Percentiles rank a stretch among this genome's conserved stretches.
phyloP scores from a whole-genome alignment of 495 filamentous ascomycete genomes.

The Copromyces sp. region DNA sequence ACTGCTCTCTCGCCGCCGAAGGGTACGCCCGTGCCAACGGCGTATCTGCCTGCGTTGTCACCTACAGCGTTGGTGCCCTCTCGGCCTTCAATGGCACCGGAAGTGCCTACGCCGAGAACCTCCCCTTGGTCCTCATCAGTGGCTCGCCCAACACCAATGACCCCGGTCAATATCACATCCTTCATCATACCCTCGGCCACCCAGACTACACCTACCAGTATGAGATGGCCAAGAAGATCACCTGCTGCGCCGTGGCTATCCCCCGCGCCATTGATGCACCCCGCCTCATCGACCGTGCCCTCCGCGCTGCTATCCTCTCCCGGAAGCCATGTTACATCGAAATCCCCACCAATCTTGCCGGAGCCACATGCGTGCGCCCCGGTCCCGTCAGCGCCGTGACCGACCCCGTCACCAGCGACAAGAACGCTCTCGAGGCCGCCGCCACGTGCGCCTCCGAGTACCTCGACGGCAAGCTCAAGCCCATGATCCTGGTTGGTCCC shows the following conservation, averaged over 20 bases:
- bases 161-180: constrained; percentile 46
- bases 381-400: constrained; percentile 15
- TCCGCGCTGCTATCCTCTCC: constrained; percentile 62
- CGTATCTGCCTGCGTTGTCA: constrained; percentile 58
- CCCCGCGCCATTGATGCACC: constrained; percentile 56
- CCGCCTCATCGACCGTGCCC: constrained; percentile 62
- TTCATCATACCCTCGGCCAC: constrained; percentile 85
- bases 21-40: constrained; percentile 67
- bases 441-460: constrained; percentile 10
- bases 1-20: constrained; percentile 66
- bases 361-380: constrained; percentile 19
- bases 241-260: constrained; percentile 53
- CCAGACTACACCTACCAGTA: constrained; percentile 63
- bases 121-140: constrained; percentile 69
- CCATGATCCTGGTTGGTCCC: constrained; percentile 15
- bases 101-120: constrained; percentile 59
- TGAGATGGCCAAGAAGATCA: constrained; percentile 56
- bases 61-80: constrained; percentile 66
- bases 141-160: constrained; percentile 49
- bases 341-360: constrained; percentile 71
- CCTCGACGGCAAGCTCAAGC: constrained; percentile 15
- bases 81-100: constrained; percentile 61
- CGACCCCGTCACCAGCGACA: constrained; percentile 11
- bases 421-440: constrained; percentile 11
- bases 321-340: constrained; percentile 71